These are phyloP conservation scores for Acanthamoeba lenticulata DNA, from an alignment of 208 protist species.

Conservation along the genomic window DNA sequence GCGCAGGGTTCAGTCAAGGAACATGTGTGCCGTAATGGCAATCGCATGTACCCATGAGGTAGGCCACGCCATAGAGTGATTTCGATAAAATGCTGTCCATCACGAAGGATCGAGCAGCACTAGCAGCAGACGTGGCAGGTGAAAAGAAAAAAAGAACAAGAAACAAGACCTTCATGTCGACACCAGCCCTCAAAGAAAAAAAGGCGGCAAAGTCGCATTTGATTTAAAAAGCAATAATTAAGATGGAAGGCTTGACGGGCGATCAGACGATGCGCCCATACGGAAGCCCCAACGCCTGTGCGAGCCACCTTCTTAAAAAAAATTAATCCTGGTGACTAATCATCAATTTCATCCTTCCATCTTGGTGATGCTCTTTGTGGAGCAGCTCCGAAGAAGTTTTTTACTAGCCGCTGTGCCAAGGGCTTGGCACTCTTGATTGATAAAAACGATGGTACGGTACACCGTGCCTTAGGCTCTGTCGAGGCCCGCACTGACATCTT, in stretches of 20 bases:
- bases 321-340: no score
- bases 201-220: conserved; percentile 19
- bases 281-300: background rate
- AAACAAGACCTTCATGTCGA: no score
- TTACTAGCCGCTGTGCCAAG: background rate
- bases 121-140: background rate
- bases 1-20: no score
- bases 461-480: no score
- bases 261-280: background rate
- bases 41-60: conserved; percentile 27
- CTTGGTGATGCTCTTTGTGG: no score
- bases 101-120: background rate
- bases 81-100: background rate
- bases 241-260: background rate
- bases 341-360: no score
- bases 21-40: no score
- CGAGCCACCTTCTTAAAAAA: no score
- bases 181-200: background rate
- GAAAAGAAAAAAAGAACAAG: background rate
- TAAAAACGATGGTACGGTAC: conserved; percentile 8
- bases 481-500: no score
- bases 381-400: conserved; percentile 7
- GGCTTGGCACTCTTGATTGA: conserved; percentile 12
- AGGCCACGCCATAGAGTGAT: background rate
- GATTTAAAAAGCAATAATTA: no score